phyloP scores from a whole-genome alignment of 306 rosid genomes.

The Cicer pinnatifidum region DNA sequence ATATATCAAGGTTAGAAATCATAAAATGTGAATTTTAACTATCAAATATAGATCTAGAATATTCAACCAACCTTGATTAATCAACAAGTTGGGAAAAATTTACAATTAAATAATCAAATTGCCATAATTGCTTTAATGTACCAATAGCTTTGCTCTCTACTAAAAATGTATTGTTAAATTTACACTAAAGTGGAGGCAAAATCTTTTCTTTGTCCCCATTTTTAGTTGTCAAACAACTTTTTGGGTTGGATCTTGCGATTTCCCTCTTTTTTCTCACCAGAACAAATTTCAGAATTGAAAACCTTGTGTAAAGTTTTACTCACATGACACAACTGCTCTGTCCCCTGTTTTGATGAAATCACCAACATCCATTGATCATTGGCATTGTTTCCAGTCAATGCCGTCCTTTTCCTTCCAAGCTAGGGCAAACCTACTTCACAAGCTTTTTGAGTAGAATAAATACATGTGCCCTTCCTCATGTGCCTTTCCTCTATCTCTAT shows the following conservation, averaged over 20 bases:
- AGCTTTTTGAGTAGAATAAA: neutral
- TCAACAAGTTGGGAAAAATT: constrained; percentile 29
- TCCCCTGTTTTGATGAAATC: neutral
- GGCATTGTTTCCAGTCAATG: neutral
- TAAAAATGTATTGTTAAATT: constrained; percentile 24
- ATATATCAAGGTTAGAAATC: constrained; percentile 34
- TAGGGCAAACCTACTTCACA: neutral
- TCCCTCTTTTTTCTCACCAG: neutral
- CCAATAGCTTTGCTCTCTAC: constrained; percentile 22
- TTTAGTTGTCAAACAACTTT: neutral
- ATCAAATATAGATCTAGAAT: constrained; percentile 34
- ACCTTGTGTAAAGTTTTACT: neutral
- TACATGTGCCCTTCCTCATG: neutral
- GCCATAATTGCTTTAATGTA: constrained; percentile 12
- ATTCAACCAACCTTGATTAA: constrained; percentile 4
- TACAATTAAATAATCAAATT: constrained; percentile 20
- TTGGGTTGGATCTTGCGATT: neutral
- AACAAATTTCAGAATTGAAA: neutral
- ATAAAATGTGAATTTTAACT: constrained; percentile 20
- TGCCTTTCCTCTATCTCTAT: neutral
- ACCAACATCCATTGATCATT: neutral
- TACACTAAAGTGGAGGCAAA: neutral
- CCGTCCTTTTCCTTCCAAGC: neutral
- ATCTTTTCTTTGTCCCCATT: neutral
- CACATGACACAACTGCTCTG: neutral